These are phyloP conservation scores for Phytopythium ostracodes DNA, from an alignment of 352 stramenopile species.

Conservation along the genomic window DNA sequence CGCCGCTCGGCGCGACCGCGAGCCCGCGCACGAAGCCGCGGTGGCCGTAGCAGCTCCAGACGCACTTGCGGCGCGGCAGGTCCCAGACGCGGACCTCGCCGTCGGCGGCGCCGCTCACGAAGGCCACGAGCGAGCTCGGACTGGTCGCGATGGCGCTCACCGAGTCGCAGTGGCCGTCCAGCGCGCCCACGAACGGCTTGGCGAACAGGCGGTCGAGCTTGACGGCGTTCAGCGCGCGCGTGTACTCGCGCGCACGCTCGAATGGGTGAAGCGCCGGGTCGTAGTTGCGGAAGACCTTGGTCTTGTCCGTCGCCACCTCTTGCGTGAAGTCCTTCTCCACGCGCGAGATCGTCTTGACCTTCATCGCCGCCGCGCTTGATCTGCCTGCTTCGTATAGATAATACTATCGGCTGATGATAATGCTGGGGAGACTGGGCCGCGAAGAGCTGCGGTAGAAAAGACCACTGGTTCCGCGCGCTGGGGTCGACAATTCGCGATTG, in stretches of 20 bases:
- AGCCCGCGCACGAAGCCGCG: conserved; percentile 92
- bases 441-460: background rate
- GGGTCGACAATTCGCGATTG: background rate
- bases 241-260: conserved; percentile 93
- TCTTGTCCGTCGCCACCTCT: conserved; percentile 92
- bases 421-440: background rate
- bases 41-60: conserved; percentile 94
- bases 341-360: conserved; percentile 98
- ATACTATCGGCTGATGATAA: background rate
- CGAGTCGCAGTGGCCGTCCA: conserved; percentile 97
- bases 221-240: conserved; percentile 93
- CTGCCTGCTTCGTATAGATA: background rate
- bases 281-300: conserved; percentile 95
- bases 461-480: conserved; percentile 1
- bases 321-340: conserved; percentile 93
- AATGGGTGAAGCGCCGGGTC: conserved; percentile 95
- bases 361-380: conserved; percentile 76
- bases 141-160: conserved; percentile 92
- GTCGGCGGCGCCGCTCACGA: conserved; percentile 88
- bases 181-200: conserved; percentile 96
- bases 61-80: conserved; percentile 90
- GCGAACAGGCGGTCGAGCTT: conserved; percentile 99
- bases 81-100: conserved; percentile 98
- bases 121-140: conserved; percentile 87
- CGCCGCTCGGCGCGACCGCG: conserved; percentile 68